Percentiles rank a stretch among this genome's conserved stretches.
phyloP scores from a whole-genome alignment of 83 land plant species.

The Diphasiastrum complanatum region DNA sequence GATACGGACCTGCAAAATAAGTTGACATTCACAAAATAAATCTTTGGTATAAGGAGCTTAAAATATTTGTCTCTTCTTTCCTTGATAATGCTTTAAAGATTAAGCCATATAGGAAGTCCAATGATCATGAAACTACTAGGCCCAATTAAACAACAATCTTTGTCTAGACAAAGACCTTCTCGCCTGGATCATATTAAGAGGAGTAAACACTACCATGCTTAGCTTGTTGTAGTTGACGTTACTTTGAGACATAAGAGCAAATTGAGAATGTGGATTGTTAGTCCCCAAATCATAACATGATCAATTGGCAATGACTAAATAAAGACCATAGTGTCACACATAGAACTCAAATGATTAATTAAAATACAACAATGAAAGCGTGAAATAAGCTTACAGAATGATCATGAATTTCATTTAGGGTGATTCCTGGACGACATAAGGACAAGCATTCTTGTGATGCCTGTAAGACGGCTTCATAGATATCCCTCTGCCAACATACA shows the following conservation, averaged over 20 bases:
- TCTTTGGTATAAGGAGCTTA: too few species aligned
- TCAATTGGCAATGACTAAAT: neutral
- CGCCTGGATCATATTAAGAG: too few species aligned
- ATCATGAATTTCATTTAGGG: constrained; percentile 61
- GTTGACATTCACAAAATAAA: too few species aligned
- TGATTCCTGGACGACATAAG: constrained; percentile 77
- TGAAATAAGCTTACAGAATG: constrained; percentile 51
- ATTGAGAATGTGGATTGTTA: neutral
- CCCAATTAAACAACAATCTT: too few species aligned
- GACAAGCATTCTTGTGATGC: constrained; percentile 73
- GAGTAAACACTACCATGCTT: too few species aligned
- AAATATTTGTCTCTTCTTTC: too few species aligned
- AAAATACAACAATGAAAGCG: neutral
- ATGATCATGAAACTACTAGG: too few species aligned
- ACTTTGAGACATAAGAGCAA: neutral
- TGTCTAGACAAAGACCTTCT: too few species aligned
- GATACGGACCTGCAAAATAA: constrained; percentile 47
- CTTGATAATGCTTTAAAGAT: too few species aligned
- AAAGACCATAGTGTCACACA: neutral
- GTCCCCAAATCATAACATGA: neutral
- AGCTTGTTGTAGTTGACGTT: too few species aligned
- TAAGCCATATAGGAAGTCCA: too few species aligned
- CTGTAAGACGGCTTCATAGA: constrained; percentile 63
- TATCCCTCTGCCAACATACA: constrained; percentile 44
- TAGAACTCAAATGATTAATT: too few species aligned